A percentile compares a stretch with the other conserved stretches of the same genome.
These are phyloP conservation scores for Chlorella sp. DNA, from an alignment of 139 green algal species.

Conservation along the genomic window DNA sequence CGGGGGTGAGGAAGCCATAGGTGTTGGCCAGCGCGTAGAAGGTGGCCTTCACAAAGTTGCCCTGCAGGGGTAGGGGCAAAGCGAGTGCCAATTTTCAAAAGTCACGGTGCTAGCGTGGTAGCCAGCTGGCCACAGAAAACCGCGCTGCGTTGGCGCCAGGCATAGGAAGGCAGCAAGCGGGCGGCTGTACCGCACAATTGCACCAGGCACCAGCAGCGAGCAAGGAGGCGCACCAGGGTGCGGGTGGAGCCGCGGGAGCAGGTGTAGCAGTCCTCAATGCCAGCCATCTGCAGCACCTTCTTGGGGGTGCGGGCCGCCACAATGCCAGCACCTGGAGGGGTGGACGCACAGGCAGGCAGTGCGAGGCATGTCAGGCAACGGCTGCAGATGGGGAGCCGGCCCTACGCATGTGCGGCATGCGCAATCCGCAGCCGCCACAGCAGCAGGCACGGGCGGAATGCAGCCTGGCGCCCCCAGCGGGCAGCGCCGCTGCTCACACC, in stretches of 20 bases:
- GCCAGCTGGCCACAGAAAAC: too few relatives aligned
- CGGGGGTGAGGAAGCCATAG: slow-evolving; percentile 97
- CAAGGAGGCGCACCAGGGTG: slow-evolving; percentile 81
- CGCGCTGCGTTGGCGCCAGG: too few relatives aligned
- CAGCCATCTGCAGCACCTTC: slow-evolving; percentile 99
- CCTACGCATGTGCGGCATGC: too few relatives aligned
- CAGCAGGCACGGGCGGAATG: too few relatives aligned
- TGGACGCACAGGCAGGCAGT: not conserved
- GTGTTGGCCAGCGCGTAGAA: slow-evolving; percentile 70
- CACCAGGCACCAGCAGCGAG: not conserved
- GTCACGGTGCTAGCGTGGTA: too few relatives aligned
- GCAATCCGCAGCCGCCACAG: too few relatives aligned
- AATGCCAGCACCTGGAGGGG: slow-evolving; percentile 75
- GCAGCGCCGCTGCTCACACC: too few relatives aligned
- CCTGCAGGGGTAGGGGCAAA: not conserved
- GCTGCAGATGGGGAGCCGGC: too few relatives aligned
- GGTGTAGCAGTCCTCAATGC: slow-evolving; percentile 99
- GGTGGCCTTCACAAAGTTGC: slow-evolving; percentile 52
- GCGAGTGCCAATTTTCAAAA: too few relatives aligned
- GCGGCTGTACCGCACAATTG: too few relatives aligned
- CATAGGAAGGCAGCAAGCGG: too few relatives aligned
- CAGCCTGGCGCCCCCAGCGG: too few relatives aligned
- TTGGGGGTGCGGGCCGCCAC: slow-evolving; percentile 97
- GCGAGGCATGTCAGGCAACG: not conserved
- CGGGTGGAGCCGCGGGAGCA: slow-evolving; percentile 91